Percentiles rank a stretch among this genome's conserved stretches.
These are phyloP conservation scores for Tetrapisispora pingtungensis DNA, from an alignment of 805 yeast species.

Conservation along the genomic window DNA sequence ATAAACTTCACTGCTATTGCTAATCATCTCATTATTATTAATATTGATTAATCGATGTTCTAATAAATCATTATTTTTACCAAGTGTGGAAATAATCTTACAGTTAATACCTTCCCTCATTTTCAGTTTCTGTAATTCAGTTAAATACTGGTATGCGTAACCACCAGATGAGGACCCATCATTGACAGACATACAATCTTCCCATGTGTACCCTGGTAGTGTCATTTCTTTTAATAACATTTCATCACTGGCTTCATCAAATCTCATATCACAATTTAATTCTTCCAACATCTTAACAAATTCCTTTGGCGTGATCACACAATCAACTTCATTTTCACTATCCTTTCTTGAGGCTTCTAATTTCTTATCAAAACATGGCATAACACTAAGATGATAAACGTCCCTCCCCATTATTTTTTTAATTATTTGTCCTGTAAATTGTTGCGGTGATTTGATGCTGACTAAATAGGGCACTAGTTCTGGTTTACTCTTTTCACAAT, in stretches of 20 bases:
- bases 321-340: slow-evolving; percentile 65
- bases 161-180: slow-evolving; percentile 86
- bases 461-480: slow-evolving; percentile 63
- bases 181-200: slow-evolving; percentile 35
- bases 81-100: slow-evolving; percentile 36
- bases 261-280: slow-evolving; percentile 27
- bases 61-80: slow-evolving; percentile 67
- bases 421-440: slow-evolving; percentile 72
- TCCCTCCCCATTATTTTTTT: slow-evolving; percentile 40
- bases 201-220: slow-evolving; percentile 10
- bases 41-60: slow-evolving; percentile 50
- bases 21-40: slow-evolving; percentile 32
- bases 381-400: slow-evolving; percentile 72
- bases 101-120: slow-evolving; percentile 8
- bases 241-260: slow-evolving; percentile 15
- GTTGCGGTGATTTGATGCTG: slow-evolving; percentile 82
- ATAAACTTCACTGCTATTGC: slow-evolving; percentile 59
- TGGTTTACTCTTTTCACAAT: slow-evolving; percentile 93
- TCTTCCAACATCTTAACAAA: slow-evolving; percentile 61
- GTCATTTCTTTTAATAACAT: slow-evolving; percentile 7
- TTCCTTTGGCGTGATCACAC: slow-evolving; percentile 89
- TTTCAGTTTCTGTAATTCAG: slow-evolving; percentile 26
- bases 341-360: slow-evolving; percentile 88
- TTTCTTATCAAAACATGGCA: slow-evolving; percentile 98
- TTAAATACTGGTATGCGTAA: slow-evolving; percentile 61